Percentiles rank a stretch among this genome's conserved stretches.
Evolutionary conservation across 129 eudicot genomes (phyloP).

Genomic region (Helichrysum umbraculigerum): DNA sequence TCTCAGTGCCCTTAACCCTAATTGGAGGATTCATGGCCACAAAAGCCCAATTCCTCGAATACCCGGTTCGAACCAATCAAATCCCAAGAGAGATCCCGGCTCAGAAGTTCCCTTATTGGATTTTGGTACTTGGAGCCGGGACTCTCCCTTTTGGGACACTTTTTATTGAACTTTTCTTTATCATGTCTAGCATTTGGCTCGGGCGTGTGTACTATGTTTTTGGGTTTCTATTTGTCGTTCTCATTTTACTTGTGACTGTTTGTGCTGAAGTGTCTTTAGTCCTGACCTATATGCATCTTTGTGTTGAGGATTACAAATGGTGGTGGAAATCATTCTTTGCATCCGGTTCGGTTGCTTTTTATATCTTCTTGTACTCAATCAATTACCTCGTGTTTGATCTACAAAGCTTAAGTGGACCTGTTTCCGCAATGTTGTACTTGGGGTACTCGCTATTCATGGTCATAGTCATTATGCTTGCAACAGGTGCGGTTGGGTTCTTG

Average conservation of each 20-base stretch:
- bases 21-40: conserved; percentile 31
- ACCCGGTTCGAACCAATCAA: conserved; percentile 41
- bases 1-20: conserved; percentile 36
- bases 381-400: conserved; percentile 40
- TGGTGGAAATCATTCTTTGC: conserved; percentile 44
- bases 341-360: conserved; percentile 36
- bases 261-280: conserved; percentile 39
- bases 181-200: conserved; percentile 41
- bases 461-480: conserved; percentile 34
- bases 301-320: conserved; percentile 42
- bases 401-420: conserved; percentile 40
- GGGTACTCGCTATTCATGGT: conserved; percentile 41
- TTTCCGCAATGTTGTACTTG: conserved; percentile 35
- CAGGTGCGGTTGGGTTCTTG: conserved; percentile 35
- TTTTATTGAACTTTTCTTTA: conserved; percentile 42
- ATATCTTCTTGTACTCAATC: conserved; percentile 33
- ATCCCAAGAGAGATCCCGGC: conserved; percentile 43
- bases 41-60: conserved; percentile 25
- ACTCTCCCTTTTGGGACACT: conserved; percentile 41
- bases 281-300: conserved; percentile 39
- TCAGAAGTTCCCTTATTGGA: conserved; percentile 39
- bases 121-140: conserved; percentile 37
- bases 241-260: conserved; percentile 30
- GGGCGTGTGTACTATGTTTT: conserved; percentile 38
- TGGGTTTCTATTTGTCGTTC: conserved; percentile 34